A percentile compares a stretch with the other conserved stretches of the same genome.
Conservation (phyloP, 495 filamentous ascomycete species). For the Extremus antarcticus region DNA sequence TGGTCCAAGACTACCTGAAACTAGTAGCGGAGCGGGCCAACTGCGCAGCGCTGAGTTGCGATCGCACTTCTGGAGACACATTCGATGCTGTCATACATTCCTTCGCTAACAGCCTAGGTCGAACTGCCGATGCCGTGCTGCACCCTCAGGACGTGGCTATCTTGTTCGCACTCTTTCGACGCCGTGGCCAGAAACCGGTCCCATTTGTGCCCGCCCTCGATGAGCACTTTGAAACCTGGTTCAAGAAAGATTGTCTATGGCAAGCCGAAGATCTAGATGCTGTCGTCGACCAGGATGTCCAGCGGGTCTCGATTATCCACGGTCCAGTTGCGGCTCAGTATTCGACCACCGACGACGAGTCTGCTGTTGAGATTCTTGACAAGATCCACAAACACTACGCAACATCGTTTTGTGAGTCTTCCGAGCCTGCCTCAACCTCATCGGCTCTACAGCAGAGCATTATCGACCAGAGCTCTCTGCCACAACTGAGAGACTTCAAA, state of each 20-base stretch:
- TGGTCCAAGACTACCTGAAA: conserved; percentile 26
- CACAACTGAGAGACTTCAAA: background rate
- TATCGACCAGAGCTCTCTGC: background rate
- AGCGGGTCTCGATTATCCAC: conserved; percentile 34
- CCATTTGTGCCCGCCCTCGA: conserved; percentile 33
- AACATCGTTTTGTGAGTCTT: too few relatives aligned
- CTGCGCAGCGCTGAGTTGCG: conserved; percentile 13
- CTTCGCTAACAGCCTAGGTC: conserved; percentile 69
- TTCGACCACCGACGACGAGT: conserved; percentile 23
- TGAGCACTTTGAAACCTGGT: conserved; percentile 35
- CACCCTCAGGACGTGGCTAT: conserved; percentile 29
- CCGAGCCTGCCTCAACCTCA: background rate
- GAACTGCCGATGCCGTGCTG: conserved; percentile 63
- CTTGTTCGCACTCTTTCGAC: conserved; percentile 27
- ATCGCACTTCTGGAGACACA: conserved; percentile 68
- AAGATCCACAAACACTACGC: conserved; percentile 21
- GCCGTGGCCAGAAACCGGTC: conserved; percentile 30
- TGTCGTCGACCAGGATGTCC: conserved; percentile 30
- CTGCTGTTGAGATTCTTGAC: conserved; percentile 28
- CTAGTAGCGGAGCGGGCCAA: conserved; percentile 25
- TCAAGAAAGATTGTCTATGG: conserved; percentile 40
- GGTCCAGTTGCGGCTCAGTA: conserved; percentile 33
- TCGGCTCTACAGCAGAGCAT: background rate
- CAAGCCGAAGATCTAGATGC: conserved; percentile 36
- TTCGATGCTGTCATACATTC: conserved; percentile 59